Percentiles rank a stretch among this genome's conserved stretches.
phyloP scores from a whole-genome alignment of 2,329 filamentous ascomycete genomes.

The Ascochyta koolunga region DNA sequence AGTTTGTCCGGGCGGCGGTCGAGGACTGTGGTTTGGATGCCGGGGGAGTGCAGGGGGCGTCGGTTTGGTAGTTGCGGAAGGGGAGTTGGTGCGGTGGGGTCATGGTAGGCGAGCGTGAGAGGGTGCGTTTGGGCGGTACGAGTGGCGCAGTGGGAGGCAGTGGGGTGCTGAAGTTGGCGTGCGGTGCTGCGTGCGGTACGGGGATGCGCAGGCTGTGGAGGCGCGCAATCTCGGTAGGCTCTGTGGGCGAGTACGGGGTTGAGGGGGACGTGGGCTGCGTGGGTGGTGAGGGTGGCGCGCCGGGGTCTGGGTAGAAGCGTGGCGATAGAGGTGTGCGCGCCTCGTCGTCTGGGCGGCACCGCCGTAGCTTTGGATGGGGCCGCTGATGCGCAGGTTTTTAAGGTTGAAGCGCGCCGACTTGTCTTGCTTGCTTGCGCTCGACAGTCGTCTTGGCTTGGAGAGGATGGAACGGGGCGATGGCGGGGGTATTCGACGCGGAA shows the following conservation, averaged over 20 bases:
- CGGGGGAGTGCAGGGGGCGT: conserved; percentile 29
- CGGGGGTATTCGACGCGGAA: conserved; percentile 22
- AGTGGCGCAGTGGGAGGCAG: conserved; percentile 9
- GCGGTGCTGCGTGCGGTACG: conserved; percentile 25
- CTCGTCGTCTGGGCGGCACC: conserved; percentile 53
- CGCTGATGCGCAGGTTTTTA: conserved; percentile 64
- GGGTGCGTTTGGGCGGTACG: too few relatives aligned
- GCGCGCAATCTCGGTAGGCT: conserved; percentile 46
- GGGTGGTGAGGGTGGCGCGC: conserved; percentile 61
- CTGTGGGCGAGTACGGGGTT: conserved; percentile 41
- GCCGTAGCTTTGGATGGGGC: conserved; percentile 57
- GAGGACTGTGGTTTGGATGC: conserved; percentile 53
- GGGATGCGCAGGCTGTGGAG: conserved; percentile 44
- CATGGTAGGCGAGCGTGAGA: neutral
- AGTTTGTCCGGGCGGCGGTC: conserved; percentile 45
- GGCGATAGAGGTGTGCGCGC: conserved; percentile 62
- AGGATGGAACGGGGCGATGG: conserved; percentile 45
- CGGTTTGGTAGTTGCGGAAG: conserved; percentile 41
- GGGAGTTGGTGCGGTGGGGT: conserved; percentile 35
- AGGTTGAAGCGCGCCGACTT: conserved; percentile 54
- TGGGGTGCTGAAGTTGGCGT: conserved; percentile 17
- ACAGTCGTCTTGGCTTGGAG: conserved; percentile 40
- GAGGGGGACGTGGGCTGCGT: conserved; percentile 44
- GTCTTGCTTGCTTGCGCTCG: conserved; percentile 46
- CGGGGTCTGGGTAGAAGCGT: conserved; percentile 59